These are phyloP conservation scores for Boeremia lycopersici DNA, from an alignment of 2,329 filamentous ascomycete species.

Conservation along the genomic window DNA sequence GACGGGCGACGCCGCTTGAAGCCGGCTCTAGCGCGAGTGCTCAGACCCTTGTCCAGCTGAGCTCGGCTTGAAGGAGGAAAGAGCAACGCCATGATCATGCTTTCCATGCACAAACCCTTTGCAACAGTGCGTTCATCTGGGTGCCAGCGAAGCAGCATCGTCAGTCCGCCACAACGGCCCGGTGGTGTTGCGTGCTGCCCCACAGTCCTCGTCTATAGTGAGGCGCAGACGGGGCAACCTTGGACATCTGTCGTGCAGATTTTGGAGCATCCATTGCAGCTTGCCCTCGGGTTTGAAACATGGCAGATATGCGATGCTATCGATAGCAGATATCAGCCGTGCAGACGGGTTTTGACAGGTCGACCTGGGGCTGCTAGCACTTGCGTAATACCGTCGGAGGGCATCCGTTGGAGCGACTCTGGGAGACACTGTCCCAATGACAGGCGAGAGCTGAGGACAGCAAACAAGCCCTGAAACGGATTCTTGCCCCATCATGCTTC, in stretches of 20 bases:
- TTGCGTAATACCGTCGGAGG: conserved; percentile 9
- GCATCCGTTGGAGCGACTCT: conserved; percentile 3
- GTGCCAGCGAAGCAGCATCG: conserved; percentile 23
- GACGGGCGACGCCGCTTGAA: conserved; percentile 21
- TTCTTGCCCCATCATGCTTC: conserved; percentile 20
- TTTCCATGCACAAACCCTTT: conserved; percentile 25
- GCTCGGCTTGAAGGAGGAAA: conserved; percentile 15
- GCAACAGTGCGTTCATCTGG: conserved; percentile 16
- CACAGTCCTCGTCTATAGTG: conserved; percentile 24
- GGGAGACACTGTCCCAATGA: conserved; percentile 31
- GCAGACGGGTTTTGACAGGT: conserved; percentile 4
- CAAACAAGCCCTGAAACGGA: conserved; percentile 35
- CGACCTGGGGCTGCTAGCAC: conserved; percentile 8
- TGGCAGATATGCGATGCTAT: conserved; percentile 34
- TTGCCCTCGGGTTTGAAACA: conserved; percentile 42
- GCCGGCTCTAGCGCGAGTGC: conserved; percentile 27
- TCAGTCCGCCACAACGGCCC: conserved; percentile 34
- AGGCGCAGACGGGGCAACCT: conserved; percentile 35
- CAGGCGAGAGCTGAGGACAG: conserved; percentile 22
- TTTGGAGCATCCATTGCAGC: conserved; percentile 21
- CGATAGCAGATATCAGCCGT: conserved; percentile 26
- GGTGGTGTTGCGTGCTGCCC: conserved; percentile 27
- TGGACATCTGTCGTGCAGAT: conserved; percentile 8
- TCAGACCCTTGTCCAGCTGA: conserved; percentile 44
- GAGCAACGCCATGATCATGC: conserved; percentile 31